Conservation (phyloP, 768 basidiomycete species). For the Saitozyma sp. region DNA sequence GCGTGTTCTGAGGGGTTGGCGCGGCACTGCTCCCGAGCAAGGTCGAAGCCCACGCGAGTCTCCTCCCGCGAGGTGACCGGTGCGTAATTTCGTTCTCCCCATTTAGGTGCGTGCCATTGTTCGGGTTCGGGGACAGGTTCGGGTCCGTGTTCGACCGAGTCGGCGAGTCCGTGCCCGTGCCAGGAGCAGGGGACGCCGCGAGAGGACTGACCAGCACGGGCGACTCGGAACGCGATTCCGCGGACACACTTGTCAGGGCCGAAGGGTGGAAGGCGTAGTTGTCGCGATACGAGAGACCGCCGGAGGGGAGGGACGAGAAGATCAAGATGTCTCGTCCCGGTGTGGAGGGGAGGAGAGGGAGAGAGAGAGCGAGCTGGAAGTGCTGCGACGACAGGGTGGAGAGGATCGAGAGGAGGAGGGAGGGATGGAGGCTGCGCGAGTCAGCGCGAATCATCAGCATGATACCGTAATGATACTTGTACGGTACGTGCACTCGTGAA, state of each 20-base stretch:
- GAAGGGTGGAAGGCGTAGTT: conserved; percentile 11
- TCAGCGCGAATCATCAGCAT: not conserved
- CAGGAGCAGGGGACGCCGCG: not conserved
- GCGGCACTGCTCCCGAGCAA: not conserved
- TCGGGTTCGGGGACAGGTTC: not conserved
- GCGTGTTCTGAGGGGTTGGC: not conserved
- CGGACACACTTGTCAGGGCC: not conserved
- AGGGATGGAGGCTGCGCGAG: conserved; percentile 27
- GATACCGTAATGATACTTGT: no score
- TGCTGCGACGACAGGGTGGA: conserved; percentile 30
- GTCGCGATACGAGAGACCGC: conserved; percentile 30
- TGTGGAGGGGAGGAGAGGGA: conserved; percentile 33
- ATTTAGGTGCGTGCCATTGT: not conserved
- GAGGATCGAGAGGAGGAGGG: conserved; percentile 28
- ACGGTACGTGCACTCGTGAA: no score
- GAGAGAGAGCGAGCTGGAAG: conserved; percentile 29
- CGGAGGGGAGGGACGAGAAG: conserved; percentile 34
- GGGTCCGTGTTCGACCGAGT: not conserved
- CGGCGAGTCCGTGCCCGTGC: not conserved
- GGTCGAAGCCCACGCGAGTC: not conserved
- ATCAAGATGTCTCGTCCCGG: conserved; percentile 40
- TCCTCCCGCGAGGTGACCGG: not conserved
- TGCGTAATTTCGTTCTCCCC: not conserved
- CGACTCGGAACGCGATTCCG: conserved; percentile 1
- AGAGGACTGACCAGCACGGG: conserved; percentile 6